Evolutionary conservation across 306 rosid species (phyloP), one percentile per base, ranked within the genome.

Genomic region (Medicago lupulina): DNA sequence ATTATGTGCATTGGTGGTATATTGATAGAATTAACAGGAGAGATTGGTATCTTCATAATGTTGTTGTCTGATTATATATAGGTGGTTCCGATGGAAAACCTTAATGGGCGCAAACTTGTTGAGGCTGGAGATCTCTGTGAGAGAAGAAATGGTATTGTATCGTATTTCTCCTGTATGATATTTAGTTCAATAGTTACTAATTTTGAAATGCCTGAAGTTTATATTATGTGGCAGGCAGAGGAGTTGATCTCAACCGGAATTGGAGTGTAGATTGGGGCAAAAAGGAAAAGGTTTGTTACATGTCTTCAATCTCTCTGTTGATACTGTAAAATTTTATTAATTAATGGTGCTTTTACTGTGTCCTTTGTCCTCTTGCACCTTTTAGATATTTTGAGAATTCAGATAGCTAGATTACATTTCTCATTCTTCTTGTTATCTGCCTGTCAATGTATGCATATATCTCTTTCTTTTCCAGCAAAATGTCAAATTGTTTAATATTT

Each of bases 181-280:
- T 65, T 58, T 36, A 36, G 76, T 67, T 25, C 74, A 53, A 74
- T 44, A 39, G 18, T 67, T 51, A 43, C 78, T 51, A 59, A 43
- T 67, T 76, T 76, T 61, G 76, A 77, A 70, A 80, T 80, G 75
- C 68, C 74, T 68, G 78, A 49, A 76, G 54, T 69, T 78, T 86
- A 71, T 77, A 9, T 54, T 67, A 65, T 79, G 72, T 81, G 55
- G 59, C 91, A 96, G 99, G 99, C 57, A 92, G 99, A 85, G 99
- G 99, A 75, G 98, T 96, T 84, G 99, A 96, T 92, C 93, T 92
- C 81, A 96, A 96, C 80, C 88, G 99, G 53, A 96, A 96, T 75
- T 96, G 99, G 99, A 90, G 98, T 55, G 97, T 96, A 57, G 99
- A 96, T 80, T 96, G 99, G 99, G 99, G 99, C 67, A 90, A 96